Conservation (phyloP, 2,329 filamentous ascomycete genomes). For the Drechslerella coelobrocha region DNA sequence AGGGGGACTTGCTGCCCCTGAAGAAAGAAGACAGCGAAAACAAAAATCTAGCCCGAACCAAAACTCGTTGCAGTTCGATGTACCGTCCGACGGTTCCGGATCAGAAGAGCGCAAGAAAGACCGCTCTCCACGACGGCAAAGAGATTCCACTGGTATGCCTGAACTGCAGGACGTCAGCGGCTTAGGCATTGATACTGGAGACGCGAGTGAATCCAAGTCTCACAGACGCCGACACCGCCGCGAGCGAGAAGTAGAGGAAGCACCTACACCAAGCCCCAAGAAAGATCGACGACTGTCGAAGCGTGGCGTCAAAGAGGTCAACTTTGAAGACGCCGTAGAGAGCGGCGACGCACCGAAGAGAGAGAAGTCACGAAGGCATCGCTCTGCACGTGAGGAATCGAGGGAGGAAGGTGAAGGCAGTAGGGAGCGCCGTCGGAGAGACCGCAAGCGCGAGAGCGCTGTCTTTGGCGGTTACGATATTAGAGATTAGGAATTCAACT, state of each 20-base stretch:
- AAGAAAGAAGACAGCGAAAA: slow-evolving; percentile 27
- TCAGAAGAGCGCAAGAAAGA: slow-evolving; percentile 26
- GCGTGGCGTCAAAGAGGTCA: slow-evolving; percentile 38
- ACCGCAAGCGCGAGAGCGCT: slow-evolving; percentile 39
- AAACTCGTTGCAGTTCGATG: slow-evolving; percentile 39
- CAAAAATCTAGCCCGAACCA: slow-evolving; percentile 32
- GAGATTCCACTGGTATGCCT: slow-evolving; percentile 11
- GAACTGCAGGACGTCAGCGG: slow-evolving; percentile 43
- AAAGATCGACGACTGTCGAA: slow-evolving; percentile 19
- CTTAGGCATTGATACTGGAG: slow-evolving; percentile 39
- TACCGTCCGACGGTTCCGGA: slow-evolving; percentile 31
- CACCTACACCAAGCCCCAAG: slow-evolving; percentile 35
- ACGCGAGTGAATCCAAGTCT: slow-evolving; percentile 23
- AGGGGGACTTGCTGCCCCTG: slow-evolving; percentile 11
- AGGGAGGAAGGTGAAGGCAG: slow-evolving; percentile 39
- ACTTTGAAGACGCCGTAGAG: slow-evolving; percentile 48
- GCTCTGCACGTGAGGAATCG: slow-evolving; percentile 29
- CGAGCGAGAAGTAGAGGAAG: slow-evolving; percentile 32
- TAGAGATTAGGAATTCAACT: slow-evolving; percentile 21
- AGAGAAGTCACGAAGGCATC: slow-evolving; percentile 37
- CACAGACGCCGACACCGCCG: slow-evolving; percentile 35
- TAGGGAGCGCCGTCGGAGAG: slow-evolving; percentile 34
- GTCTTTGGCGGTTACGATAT: slow-evolving; percentile 44
- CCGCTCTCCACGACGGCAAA: slow-evolving; percentile 18
- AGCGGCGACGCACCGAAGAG: slow-evolving; percentile 43